Base-by-base conservation (phyloP, 2,329 filamentous ascomycete species). In the Trichothecium sympodiale region DNA sequence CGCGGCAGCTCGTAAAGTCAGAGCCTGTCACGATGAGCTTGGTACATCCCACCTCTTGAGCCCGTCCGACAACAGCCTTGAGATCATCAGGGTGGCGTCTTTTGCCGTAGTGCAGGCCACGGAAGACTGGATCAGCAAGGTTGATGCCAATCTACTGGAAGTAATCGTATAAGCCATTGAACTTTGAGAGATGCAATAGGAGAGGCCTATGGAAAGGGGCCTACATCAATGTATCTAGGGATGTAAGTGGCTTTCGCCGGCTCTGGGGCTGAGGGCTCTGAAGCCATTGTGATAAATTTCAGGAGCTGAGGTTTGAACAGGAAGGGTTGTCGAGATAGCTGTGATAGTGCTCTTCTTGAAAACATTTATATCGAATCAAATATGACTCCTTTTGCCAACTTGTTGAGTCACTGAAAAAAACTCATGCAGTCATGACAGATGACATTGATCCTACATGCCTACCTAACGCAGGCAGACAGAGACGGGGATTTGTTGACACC, bases 11-110 rank as follows among this genome's bases (percentile, higher is more conserved):
- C 35, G 68, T 65, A 34, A 96, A 69, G 53, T 91, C 85, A 1
- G 87, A 94, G 15, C 91, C 91, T 0, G 91, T 98, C 25, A 96
- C 74, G 65, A 98, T 89, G 50, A 98, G 74, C 51, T 94, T 95
- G 39, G 71, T 65, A 54, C 88, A 95, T 28, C 91, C 89, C 3
- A 82, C 78, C 43, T 83, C 74, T 13, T 71, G 61, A 4, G 86
- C 87, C 44, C 91, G 74, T 43, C 80, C 67, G n/a, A 98, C 64
- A 17, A 98, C 83, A 44, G 77, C 80, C 18, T 68, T 57, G 13
- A 89, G 71, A 53, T 93, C 85, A 48, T 83, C 69, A 9, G 78
- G 73, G 48, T 93, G 86, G 17, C 66, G 62, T 46, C 83, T 70
- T 42, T 79, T 87, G 50, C 84, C 85, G 52, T 93, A 80, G 53